Evolutionary conservation across 163 green algal genomes (phyloP).

Genomic region (Chlorella variabilis): DNA sequence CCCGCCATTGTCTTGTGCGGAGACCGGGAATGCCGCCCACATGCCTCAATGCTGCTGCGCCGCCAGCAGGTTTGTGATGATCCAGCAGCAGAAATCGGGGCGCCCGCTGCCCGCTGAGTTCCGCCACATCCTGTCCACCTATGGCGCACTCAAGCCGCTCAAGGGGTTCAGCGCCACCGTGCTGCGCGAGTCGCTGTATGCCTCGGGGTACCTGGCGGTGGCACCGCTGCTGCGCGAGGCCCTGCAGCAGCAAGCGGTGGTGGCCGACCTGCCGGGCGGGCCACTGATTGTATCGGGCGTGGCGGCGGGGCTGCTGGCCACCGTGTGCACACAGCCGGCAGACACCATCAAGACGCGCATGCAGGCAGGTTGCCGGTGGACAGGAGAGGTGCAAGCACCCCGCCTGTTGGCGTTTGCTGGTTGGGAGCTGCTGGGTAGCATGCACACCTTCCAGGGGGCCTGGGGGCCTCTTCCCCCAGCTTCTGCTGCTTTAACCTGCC

Average conservation of each 20-base stretch:
- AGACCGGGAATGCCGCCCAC: background rate
- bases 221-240: slow-evolving; percentile 73
- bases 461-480: too few relatives aligned
- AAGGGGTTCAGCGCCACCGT: slow-evolving; percentile 66
- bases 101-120: slow-evolving; percentile 58
- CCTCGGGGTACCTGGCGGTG: slow-evolving; percentile 85
- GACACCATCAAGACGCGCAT: slow-evolving; percentile 90
- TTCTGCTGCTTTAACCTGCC: too few relatives aligned
- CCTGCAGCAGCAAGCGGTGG: slow-evolving; percentile 45
- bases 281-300: slow-evolving; percentile 70
- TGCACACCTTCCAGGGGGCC: too few relatives aligned
- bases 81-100: slow-evolving; percentile 88
- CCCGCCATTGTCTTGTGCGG: too few relatives aligned
- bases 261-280: slow-evolving; percentile 55
- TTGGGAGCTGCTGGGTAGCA: background rate
- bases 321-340: slow-evolving; percentile 85
- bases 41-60: too few relatives aligned
- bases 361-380: slow-evolving; percentile 50
- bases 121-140: slow-evolving; percentile 48
- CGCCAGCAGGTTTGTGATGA: slow-evolving; percentile 80
- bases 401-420: background rate
- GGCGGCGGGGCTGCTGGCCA: slow-evolving; percentile 76
- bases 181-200: slow-evolving; percentile 83
- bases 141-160: slow-evolving; percentile 57
- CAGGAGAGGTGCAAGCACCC: background rate